phyloP scores from a whole-genome alignment of 2,329 filamentous ascomycete species.

The Triangularia verruculosa region DNA sequence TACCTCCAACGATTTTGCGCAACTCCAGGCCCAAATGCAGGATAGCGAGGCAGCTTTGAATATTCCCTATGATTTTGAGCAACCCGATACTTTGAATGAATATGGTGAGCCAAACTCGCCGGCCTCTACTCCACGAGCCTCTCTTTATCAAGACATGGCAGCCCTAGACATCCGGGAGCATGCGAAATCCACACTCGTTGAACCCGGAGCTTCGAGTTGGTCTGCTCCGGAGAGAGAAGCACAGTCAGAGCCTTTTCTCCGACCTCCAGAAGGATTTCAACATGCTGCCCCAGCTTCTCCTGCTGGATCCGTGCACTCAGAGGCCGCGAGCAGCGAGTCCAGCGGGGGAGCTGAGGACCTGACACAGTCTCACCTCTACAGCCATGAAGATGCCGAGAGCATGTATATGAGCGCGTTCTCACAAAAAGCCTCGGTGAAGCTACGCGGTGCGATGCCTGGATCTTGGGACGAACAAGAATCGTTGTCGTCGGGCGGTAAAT shows the following conservation, averaged over 20 bases:
- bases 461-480: slow-evolving; percentile 45
- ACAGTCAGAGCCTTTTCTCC: slow-evolving; percentile 38
- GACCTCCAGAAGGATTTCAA: slow-evolving; percentile 22
- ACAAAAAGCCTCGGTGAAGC: slow-evolving; percentile 37
- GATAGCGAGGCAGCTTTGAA: slow-evolving; percentile 57
- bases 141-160: slow-evolving; percentile 40
- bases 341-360: slow-evolving; percentile 47
- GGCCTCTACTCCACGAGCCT: slow-evolving; percentile 53
- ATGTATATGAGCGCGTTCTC: slow-evolving; percentile 81
- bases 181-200: slow-evolving; percentile 34
- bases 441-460: slow-evolving; percentile 46
- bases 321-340: slow-evolving; percentile 29
- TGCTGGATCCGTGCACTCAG: slow-evolving; percentile 26
- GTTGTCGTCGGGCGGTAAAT: slow-evolving; percentile 19
- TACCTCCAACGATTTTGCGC: slow-evolving; percentile 34
- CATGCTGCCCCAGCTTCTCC: slow-evolving; percentile 17
- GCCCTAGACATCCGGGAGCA: slow-evolving; percentile 14
- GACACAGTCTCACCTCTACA: slow-evolving; percentile 66
- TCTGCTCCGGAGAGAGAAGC: slow-evolving; percentile 32
- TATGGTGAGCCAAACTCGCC: slow-evolving; percentile 35
- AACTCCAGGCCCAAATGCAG: slow-evolving; percentile 36
- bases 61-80: slow-evolving; percentile 53
- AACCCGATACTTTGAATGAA: slow-evolving; percentile 37
- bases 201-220: slow-evolving; percentile 34
- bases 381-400: slow-evolving; percentile 76